A percentile compares a stretch with the other conserved stretches of the same genome.
phyloP scores from a whole-genome alignment of 352 stramenopile species.

The Phytopythium aichiense region DNA sequence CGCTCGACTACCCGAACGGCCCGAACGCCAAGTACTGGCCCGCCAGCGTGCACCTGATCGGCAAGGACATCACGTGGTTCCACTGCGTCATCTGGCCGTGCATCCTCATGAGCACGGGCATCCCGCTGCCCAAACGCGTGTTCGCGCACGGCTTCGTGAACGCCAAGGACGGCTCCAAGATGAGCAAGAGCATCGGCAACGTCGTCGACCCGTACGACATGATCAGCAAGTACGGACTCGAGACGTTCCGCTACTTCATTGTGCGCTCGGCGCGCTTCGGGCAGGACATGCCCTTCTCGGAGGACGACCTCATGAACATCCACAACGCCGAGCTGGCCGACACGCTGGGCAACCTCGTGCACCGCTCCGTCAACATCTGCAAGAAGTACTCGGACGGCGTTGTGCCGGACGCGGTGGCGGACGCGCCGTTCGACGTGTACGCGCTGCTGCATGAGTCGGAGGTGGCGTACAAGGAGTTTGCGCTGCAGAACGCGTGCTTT shows the following conservation, averaged over 20 bases:
- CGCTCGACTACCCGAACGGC: conserved; percentile 91
- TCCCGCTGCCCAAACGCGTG: conserved; percentile 92
- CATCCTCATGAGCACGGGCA: conserved; percentile 96
- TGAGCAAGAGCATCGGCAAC: conserved; percentile 99
- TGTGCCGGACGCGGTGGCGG: conserved; percentile 50
- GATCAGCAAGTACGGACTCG: conserved; percentile 90
- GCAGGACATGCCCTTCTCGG: conserved; percentile 93
- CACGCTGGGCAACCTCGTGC: conserved; percentile 94
- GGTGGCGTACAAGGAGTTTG: conserved; percentile 91
- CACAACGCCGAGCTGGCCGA: conserved; percentile 96
- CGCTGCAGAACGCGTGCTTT: conserved; percentile 88
- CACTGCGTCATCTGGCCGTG: conserved; percentile 99
- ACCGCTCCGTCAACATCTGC: conserved; percentile 95
- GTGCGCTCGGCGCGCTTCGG: conserved; percentile 92
- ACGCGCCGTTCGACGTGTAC: conserved; percentile 86
- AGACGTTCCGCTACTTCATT: conserved; percentile 96
- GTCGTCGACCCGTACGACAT: conserved; percentile 97
- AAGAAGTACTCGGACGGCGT: conserved; percentile 93
- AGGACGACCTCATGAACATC: conserved; percentile 94
- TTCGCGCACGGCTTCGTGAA: conserved; percentile 98
- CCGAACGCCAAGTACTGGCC: conserved; percentile 77
- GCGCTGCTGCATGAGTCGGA: conserved; percentile 77
- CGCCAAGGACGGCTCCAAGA: conserved; percentile 98
- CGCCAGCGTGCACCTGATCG: conserved; percentile 84
- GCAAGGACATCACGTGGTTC: conserved; percentile 99